Evolutionary conservation across 1,284 basidiomycete genomes (phyloP).

Genomic region (Calocybe gambosa): DNA sequence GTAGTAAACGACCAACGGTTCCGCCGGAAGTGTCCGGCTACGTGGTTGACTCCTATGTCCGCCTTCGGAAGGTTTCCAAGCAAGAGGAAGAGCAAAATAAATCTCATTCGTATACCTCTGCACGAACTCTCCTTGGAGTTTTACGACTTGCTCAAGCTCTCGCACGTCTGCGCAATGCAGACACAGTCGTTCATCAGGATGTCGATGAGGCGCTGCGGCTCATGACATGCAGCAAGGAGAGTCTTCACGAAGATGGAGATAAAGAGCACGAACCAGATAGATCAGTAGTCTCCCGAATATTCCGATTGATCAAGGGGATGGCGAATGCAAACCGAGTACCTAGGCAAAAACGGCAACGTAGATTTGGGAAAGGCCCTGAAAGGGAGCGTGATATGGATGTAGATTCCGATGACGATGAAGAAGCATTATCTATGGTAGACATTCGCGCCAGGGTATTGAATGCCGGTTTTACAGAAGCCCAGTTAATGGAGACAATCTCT

Average conservation of each 20-base stretch:
- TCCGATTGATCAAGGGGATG: slow-evolving; percentile 87
- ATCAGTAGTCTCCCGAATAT: slow-evolving; percentile 79
- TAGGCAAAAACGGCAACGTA: slow-evolving; percentile 35
- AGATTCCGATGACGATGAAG: slow-evolving; percentile 56
- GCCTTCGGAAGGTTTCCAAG: slow-evolving; percentile 88
- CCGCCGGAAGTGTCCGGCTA: slow-evolving; percentile 86
- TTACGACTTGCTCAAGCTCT: slow-evolving; percentile 93
- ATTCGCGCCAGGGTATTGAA: slow-evolving; percentile 79
- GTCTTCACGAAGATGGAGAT: slow-evolving; percentile 74
- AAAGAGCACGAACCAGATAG: slow-evolving; percentile 68
- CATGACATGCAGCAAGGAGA: slow-evolving; percentile 95
- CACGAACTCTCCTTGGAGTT: slow-evolving; percentile 91
- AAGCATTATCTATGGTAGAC: slow-evolving; percentile 73
- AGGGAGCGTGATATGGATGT: slow-evolving; percentile 66
- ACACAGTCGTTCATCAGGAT: slow-evolving; percentile 77
- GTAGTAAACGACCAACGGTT: slow-evolving; percentile 83
- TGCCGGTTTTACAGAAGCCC: slow-evolving; percentile 85
- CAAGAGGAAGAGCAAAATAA: slow-evolving; percentile 88
- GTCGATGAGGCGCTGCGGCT: slow-evolving; percentile 96
- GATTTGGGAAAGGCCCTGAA: slow-evolving; percentile 61
- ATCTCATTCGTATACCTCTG: slow-evolving; percentile 93
- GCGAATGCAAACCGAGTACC: slow-evolving; percentile 36
- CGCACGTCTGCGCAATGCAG: slow-evolving; percentile 83
- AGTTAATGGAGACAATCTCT: slow-evolving; percentile 78
- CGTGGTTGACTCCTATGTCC: slow-evolving; percentile 93